Evolutionary conservation across 2,329 filamentous ascomycete species (phyloP), one percentile per base, ranked within the genome.

Genomic region (Phymatotrichopsis omnivora): DNA sequence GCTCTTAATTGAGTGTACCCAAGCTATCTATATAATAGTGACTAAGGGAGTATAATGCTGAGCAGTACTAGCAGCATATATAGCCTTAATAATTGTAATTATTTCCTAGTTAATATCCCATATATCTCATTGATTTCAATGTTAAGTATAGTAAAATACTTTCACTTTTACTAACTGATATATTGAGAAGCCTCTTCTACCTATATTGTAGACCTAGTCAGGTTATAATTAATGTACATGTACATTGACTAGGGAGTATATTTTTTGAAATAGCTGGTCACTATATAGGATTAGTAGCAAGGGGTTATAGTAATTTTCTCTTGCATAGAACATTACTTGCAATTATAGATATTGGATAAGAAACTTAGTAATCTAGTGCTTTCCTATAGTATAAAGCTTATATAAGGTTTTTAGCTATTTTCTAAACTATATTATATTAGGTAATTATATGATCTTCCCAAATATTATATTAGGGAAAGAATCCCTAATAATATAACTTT

Each of bases 91-190:
- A 7, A 48, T 25, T 12, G 37, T 52, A 11, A 50, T 25, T 22
- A 52, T 32, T 22, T 54, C 49, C 12, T 38, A 16, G 5, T 20
- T 22, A 14, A 39, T 43, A 42, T 50, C 47, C 16, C 44, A 30
- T n/a, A 17, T 28, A 0, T 47, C 17, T 25, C 28, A 25, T 17
- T 34, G 45, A 24, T 41, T 44, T 23, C 22, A 7, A n/a, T 32
- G 17, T 8, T 20, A 28, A 7, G 24, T 17, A 10, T 7, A 24
- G 17, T 35, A 45, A 4, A 54, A 33, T 8, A 52, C 49, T 29
- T 45, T 49, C 5, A 30, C 42, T 7, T 19, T 17, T 14, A 23
- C 10, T 4, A 33, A 49, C 22, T 38, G 42, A 3, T 33, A 41
- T 23, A 49, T 22, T 19, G 27, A 24, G 11, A 38, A 49, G n/a